phyloP scores from a whole-genome alignment of 805 yeast species.

The Ascoidea rubescens region DNA sequence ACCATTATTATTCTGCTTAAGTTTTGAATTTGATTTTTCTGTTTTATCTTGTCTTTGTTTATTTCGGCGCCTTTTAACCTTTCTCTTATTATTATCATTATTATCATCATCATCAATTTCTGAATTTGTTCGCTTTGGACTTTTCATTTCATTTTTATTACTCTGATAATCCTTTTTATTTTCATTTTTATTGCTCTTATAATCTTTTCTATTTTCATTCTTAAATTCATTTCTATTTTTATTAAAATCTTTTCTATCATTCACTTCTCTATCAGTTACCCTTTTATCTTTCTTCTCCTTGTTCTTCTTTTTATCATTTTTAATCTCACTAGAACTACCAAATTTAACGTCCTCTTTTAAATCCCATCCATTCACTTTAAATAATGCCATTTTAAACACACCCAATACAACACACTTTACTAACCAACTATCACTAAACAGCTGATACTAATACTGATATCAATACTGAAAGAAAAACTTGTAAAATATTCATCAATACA shows the following conservation, averaged over 20 bases:
- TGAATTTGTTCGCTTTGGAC: not conserved
- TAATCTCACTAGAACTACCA: slow-evolving; percentile 23
- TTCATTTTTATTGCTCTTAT: slow-evolving; percentile 15
- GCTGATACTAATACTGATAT: too few relatives aligned
- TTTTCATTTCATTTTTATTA: slow-evolving; percentile 10
- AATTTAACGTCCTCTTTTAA: slow-evolving; percentile 37
- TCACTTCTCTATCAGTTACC: slow-evolving; percentile 14
- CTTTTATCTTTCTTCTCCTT: slow-evolving; percentile 10
- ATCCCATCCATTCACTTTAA: slow-evolving; percentile 77
- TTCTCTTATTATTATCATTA: not conserved
- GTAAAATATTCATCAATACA: too few relatives aligned
- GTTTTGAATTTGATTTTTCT: slow-evolving; percentile 12
- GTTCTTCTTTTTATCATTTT: slow-evolving; percentile 16
- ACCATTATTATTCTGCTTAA: slow-evolving; percentile 6
- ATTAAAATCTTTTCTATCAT: slow-evolving; percentile 16
- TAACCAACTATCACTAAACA: too few relatives aligned
- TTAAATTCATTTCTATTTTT: slow-evolving; percentile 16
- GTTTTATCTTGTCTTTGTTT: slow-evolving; percentile 16
- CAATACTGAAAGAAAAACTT: not conserved
- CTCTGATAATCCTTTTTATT: slow-evolving; percentile 12
- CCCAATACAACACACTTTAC: not conserved
- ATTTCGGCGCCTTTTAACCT: slow-evolving; percentile 16
- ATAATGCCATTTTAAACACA: slow-evolving; percentile 40
- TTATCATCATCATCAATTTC: not conserved
- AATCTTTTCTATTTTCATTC: slow-evolving; percentile 22